Conservation (phyloP, 2,329 filamentous ascomycete species). For the Dactylellina cionopaga region DNA sequence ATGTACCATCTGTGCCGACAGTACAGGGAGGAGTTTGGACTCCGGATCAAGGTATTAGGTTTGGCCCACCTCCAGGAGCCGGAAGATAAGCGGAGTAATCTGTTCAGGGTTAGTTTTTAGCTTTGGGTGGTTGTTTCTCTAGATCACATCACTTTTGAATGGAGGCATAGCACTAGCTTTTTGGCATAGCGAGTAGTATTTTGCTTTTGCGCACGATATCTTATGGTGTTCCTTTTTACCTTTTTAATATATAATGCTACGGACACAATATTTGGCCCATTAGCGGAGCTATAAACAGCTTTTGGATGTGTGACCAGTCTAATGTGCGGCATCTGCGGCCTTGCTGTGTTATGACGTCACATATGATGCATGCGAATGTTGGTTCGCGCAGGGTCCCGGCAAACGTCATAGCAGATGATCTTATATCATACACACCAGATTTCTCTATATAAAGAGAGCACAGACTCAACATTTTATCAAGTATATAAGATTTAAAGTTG, state of each 20-base stretch:
- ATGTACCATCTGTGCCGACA: constrained; percentile 61
- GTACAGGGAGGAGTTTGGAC: constrained; percentile 74
- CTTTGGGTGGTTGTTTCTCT: background rate
- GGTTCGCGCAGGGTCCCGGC: background rate
- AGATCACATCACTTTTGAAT: background rate
- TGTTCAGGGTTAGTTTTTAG: background rate
- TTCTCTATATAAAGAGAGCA: background rate
- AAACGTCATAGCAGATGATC: constrained; percentile 19
- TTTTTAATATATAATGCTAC: background rate
- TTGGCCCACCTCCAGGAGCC: constrained; percentile 65
- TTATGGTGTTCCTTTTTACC: too few relatives aligned
- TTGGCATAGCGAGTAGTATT: constrained; percentile 12
- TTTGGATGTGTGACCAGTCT: too few relatives aligned
- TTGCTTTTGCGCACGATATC: too few relatives aligned
- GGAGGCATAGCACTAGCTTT: too few relatives aligned
- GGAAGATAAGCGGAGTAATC: constrained; percentile 35
- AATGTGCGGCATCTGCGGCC: too few relatives aligned
- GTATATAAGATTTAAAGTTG: too few relatives aligned
- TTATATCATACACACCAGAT: background rate
- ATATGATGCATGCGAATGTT: constrained; percentile 12
- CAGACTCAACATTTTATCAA: too few relatives aligned
- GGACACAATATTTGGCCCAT: background rate
- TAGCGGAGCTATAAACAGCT: too few relatives aligned
- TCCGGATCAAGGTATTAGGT: constrained; percentile 82
- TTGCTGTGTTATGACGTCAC: constrained; percentile 27